Conservation (phyloP, 352 stramenopile genomes). For the Phytophthora tentaculata region DNA sequence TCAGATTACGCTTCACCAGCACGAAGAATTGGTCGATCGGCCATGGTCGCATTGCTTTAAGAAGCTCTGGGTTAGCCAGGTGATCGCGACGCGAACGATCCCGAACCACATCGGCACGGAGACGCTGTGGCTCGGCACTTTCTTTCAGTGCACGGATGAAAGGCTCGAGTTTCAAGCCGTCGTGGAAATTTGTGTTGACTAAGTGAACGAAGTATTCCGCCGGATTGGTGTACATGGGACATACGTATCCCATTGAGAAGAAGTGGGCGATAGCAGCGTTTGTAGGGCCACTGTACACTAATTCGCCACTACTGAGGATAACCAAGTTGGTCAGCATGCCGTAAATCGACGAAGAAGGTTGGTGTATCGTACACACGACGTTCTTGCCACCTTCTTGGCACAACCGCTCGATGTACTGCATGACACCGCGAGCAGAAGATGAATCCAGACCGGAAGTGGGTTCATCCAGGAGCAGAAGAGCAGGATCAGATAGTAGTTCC, state of each 20-base stretch:
- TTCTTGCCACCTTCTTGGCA: slow-evolving; percentile 71
- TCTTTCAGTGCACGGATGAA: slow-evolving; percentile 49
- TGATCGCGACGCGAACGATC: slow-evolving; percentile 44
- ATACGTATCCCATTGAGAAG: slow-evolving; percentile 59
- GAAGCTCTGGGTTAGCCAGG: slow-evolving; percentile 47
- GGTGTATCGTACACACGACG: slow-evolving; percentile 88
- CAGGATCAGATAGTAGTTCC: slow-evolving; percentile 94
- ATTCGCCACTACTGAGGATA: slow-evolving; percentile 77
- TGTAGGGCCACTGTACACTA: slow-evolving; percentile 91
- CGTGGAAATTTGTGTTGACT: slow-evolving; percentile 74
- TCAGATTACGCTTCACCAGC: slow-evolving; percentile 64
- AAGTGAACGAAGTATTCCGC: slow-evolving; percentile 78
- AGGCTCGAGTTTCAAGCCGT: slow-evolving; percentile 45
- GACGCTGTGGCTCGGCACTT: slow-evolving; percentile 43
- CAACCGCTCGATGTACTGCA: slow-evolving; percentile 74
- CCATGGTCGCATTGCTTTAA: slow-evolving; percentile 54
- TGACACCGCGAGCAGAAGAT: slow-evolving; percentile 88
- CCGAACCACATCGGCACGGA: slow-evolving; percentile 46
- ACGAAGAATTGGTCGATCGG: slow-evolving; percentile 65
- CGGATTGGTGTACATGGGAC: slow-evolving; percentile 77
- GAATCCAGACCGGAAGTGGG: slow-evolving; percentile 93
- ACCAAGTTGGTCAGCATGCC: slow-evolving; percentile 73
- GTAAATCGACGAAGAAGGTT: slow-evolving; percentile 83
- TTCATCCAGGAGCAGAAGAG: slow-evolving; percentile 96
- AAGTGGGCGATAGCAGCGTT: slow-evolving; percentile 66